These are phyloP conservation scores for Alternaria alternata DNA, from an alignment of 2,329 filamentous ascomycete genomes.

Conservation along the genomic window DNA sequence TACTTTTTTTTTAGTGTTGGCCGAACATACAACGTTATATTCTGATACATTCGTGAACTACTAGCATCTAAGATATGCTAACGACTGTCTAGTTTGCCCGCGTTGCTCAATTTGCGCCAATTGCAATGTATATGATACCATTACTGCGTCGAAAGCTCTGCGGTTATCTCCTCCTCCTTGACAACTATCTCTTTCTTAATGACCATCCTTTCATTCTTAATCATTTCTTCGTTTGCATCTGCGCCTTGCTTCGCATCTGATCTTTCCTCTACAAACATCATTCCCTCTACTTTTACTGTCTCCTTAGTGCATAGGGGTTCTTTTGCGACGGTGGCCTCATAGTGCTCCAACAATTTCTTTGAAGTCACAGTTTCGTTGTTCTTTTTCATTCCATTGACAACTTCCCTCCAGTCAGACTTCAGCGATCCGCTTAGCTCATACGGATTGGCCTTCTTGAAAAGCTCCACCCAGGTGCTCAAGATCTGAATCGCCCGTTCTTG, in stretches of 20 bases:
- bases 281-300: accelerated
- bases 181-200: no score
- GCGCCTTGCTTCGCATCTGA: no score
- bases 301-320: background rate
- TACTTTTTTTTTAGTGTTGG: background rate
- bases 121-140: no score
- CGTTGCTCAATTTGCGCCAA: no score
- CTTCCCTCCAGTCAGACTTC: background rate
- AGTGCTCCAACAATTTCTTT: background rate
- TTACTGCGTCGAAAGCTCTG: no score
- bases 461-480: background rate
- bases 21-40: background rate
- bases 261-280: accelerated
- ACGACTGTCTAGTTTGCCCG: no score
- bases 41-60: no score
- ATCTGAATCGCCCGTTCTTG: background rate
- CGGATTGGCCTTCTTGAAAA: background rate
- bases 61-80: no score
- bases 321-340: background rate
- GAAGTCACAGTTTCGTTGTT: background rate
- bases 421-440: background rate
- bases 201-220: accelerated
- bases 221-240: no score
- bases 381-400: background rate
- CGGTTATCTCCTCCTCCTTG: no score